Base-by-base conservation (phyloP, 495 filamentous ascomycete genomes). In the Penicillium dipodomyicola region DNA sequence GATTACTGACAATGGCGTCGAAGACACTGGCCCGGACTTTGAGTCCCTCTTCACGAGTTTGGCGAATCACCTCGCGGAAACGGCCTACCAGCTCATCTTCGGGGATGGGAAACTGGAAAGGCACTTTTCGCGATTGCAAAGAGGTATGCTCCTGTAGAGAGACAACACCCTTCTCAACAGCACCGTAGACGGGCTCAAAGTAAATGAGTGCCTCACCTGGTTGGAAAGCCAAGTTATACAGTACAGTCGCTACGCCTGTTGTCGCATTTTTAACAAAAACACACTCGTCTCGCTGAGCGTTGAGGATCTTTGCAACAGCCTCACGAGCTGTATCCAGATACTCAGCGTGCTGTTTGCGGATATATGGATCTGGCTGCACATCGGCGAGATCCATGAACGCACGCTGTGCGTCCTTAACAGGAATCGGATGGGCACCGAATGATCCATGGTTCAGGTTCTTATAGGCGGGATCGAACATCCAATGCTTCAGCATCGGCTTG, bases 401-500 rank as follows among this genome's bases (percentile, higher is more conserved):
- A 33, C 77, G 80, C 19, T 85, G 78, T n/a, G 75, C 75, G 5
- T 79, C 65, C 35, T 79, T 80, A 61, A 96, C 77, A 35, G 72
- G 55, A 11, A 62, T 69, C 12, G 92, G 91, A 63, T 85, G 84
- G 11, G 89, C 82, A 17, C 92, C 92, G 69, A 88, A 96, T 22
- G 92, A 91, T 53, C 90, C 92, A 60, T 96, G 89, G 72, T 96
- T 96, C 59, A 96, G 74, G 60, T 91, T 90, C 23, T 77, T 80
- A 65, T 82, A 92, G 3, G 73, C 68, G 0, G 82, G 79, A 57
- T 86, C 84, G 50, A 94, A 84, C 6, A 85, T 74, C 69, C 96
- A 97, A 51, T 90, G 73, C 54, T 87, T 78, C 32, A 78, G 77
- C 76, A 92, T 80, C 27, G 80, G 71, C 23, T 73, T 76, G 41